Base-by-base conservation (phyloP, 192 early-diverging fungal genomes). In the Rhizophagus prolifer region DNA sequence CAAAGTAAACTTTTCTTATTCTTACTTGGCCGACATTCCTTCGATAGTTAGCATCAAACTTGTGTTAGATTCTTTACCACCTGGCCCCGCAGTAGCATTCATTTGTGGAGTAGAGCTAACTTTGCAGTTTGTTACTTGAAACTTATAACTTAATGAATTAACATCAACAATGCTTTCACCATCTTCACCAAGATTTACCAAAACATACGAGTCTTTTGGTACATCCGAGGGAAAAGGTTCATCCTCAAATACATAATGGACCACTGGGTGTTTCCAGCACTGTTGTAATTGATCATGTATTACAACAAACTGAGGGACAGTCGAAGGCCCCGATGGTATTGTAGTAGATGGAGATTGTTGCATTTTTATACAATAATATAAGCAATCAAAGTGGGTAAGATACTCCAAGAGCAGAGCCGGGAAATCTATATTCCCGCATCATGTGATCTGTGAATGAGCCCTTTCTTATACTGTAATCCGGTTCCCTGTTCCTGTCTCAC, bases 201-300 rank as follows among this genome's bases (percentile, higher is more conserved):
- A 21, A 16, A 86, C 77, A 28, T 80, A 82, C 4, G 76, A 58
- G 9, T 80, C 78, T 72, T 82, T 80, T 12, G 82, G 79, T n/a
- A 82, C 44, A 9, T 38, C 47, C 58, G 75, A 63, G 3, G 81
- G 82, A 34, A 84, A 79, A 12, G 47, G 63, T 62, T 86, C 85
- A 21, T 76, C 85, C 69, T 83, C 80, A 75, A 86, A 86, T 4
- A 86, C 82, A 75, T 84, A 86, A 71, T 86, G 85, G 3, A 82
- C 76, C 0, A 82, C 50, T 3, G 85, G 85, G 54, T 86, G 85
- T 61, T 81, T 79, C 61, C 80, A 82, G 16, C 77, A 79, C 36
- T 81, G 76, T 28, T 81, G 70, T 7, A 76, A 59, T 54, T 82
- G 76, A 60, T 86, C 85, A 46, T 78, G 82, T 41, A 86, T 79